Evolutionary conservation across 495 filamentous ascomycete genomes (phyloP).

Genomic region (Melanomma pulvis-pyrius): DNA sequence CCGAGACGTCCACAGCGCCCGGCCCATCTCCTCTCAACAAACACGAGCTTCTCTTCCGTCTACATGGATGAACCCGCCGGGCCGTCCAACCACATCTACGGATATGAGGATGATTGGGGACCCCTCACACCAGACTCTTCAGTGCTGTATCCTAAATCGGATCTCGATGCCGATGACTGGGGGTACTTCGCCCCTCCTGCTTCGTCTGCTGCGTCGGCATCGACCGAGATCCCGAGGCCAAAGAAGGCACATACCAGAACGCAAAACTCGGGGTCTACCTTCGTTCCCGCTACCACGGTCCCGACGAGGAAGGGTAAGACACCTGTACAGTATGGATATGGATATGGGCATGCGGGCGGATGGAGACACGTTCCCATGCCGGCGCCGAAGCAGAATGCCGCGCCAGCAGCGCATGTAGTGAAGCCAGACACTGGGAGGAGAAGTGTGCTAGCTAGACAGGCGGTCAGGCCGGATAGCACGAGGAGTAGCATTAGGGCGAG

Average conservation of each 20-base stretch:
- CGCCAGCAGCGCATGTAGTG: background rate
- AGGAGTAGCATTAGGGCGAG: slow-evolving; percentile 26
- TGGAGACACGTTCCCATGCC: slow-evolving; percentile 7
- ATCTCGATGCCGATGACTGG: background rate
- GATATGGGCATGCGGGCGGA: slow-evolving; percentile 13
- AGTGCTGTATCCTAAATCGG: slow-evolving; percentile 14
- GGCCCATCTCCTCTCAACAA: slow-evolving; percentile 17
- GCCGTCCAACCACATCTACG: slow-evolving; percentile 6
- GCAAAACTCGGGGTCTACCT: background rate
- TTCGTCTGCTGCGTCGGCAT: background rate
- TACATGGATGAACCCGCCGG: slow-evolving; percentile 32
- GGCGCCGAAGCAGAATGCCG: background rate
- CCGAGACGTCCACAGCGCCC: slow-evolving; percentile 15
- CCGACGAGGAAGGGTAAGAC: slow-evolving; percentile 3
- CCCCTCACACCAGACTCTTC: slow-evolving; percentile 24
- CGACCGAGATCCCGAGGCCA: background rate
- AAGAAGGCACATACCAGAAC: background rate
- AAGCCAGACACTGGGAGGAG: slow-evolving; percentile 14
- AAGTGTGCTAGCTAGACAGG: slow-evolving; percentile 23
- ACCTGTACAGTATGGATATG: slow-evolving; percentile 25
- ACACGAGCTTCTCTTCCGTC: slow-evolving; percentile 33
- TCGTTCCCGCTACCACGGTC: background rate
- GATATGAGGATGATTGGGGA: slow-evolving; percentile 22
- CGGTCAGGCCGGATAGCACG: slow-evolving; percentile 18
- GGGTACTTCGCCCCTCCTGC: slow-evolving; percentile 6